Base-by-base conservation (phyloP, 805 yeast species). In the Candida verbasci region DNA sequence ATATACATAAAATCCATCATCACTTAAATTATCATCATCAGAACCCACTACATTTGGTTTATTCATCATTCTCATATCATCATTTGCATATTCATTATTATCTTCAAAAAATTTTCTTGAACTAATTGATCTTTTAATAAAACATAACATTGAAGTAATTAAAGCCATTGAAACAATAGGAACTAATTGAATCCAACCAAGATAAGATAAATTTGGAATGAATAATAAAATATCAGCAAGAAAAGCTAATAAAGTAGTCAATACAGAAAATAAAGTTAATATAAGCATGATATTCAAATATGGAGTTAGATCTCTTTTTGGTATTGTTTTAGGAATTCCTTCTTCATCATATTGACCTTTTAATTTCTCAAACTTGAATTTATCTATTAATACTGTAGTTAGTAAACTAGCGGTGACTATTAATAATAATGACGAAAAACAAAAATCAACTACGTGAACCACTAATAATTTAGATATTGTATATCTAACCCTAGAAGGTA, bases 131-230 rank as follows among this genome's bases (percentile, higher is more conserved):
- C 96, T 66, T 50, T 89, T 76, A 66, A 82, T 70, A 36, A 85
- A 70, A 55, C 95, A 86, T 14, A 84, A 58, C 44, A 81, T 54
- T 2, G 87, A 72, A 1, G 86, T 79, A 20, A 77, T 69, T 1
- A 81, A 44, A 0, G 91, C 82, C 31, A 80, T 67, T 22, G 81
- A 55, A 2, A 82, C 73, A 0, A 93, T 76, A 1, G 91, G 75
- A 0, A 77, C 78, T 17, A 89, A 62, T 41, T 85, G 73, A 34
- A 83, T 62, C 97, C 97, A 91, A 17, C 96, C 96, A 30, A 82
- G 74, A 80, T 87, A 88, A 37, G 77, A 72, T 37, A 91, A 61
- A 51, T 79, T 78, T 2, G 89, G 85, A 1, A 81, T 72, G 49
- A 91, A 91, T 34, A 91, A 57, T 27, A 89, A 57, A 25, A 89